phyloP scores from a whole-genome alignment of 306 rosid genomes.

The cucumber (Cucumis sativus) region Cucumber_9930_V3 NC_026656.2:6448001-6448500 shows the following conservation, averaged over 20 bases:
- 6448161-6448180: neutral
- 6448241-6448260: neutral
- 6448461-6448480: slow-evolving; percentile 65
- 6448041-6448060: neutral
- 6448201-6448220: neutral
- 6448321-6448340: neutral
- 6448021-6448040: neutral
- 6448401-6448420: neutral
- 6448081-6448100: neutral
- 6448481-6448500: slow-evolving; percentile 64
- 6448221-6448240: neutral
- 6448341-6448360: neutral
- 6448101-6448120: neutral
- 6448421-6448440: neutral
- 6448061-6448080: neutral
- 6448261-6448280: neutral
- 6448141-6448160: neutral
- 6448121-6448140: neutral
- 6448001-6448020: neutral
- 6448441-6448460: slow-evolving; percentile 36
- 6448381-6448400: neutral
- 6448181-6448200: neutral
- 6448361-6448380: neutral
- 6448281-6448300: neutral
- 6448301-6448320: neutral